Evolutionary conservation across 148 eudicot genomes (phyloP), one percentile per base, ranked within the genome.

Genomic region (Agrostemma githago): DNA sequence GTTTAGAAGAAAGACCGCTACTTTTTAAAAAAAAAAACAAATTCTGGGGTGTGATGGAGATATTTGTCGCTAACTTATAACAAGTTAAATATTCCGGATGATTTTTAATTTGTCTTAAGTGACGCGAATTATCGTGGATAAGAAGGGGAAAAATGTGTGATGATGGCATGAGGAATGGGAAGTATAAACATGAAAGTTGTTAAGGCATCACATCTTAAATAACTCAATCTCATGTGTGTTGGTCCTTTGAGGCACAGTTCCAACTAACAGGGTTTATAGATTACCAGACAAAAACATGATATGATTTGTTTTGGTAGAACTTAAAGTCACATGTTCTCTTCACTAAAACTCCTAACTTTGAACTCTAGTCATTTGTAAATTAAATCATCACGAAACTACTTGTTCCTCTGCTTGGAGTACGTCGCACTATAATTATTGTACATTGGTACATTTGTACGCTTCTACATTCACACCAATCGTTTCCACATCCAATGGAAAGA

Each of bases 161-260:
- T 26, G 34, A 26, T 26, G 34, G 34, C 34, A 26, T 26, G 34
- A 26, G 34, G 1, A 26, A 26, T 26, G 34, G 17, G 26, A 7
- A 43, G 53, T 67, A 67, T 12, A 42, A 67, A 67, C 70, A 67
- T 67, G 3, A 17, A 67, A 43, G 70, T 21, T 42, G 54, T 67
- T 67, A 67, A 67, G 70, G 14, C 53, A 67, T 67, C 70, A 43
- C 70, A 67, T 67, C 70, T 66, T 43, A 42, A 42, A 67, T 43
- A 67, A 67, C 3, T 14, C 46, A 39, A 0, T 48, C 2, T 48
- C 3, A 48, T 48, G 17, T 66, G 70, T 66, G 54, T 66, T 66
- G 44, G 70, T 66, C 3, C 53, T 3, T n/a, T 42, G 53, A 67
- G 21, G 12, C 54, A n/a, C 70, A 39, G 19, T 41, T 11, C 46